Evolutionary conservation across 441 rosid genomes (phyloP).

Genomic region (Erysimum pusillum): DNA sequence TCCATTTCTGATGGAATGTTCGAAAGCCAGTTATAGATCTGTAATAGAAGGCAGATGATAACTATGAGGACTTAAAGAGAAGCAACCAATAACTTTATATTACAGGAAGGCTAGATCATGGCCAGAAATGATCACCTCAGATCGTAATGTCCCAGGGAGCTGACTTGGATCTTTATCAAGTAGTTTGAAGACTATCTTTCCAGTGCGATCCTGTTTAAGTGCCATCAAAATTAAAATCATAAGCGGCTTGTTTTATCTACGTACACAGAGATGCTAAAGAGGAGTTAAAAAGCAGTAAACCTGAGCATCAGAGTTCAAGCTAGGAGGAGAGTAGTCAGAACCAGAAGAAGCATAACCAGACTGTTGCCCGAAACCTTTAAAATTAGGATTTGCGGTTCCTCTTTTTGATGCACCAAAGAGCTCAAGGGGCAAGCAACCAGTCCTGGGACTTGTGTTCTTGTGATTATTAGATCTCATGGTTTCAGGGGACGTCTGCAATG

Average conservation of each 20-base stretch:
- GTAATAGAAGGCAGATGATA: slow-evolving; percentile 38
- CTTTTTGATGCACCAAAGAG: slow-evolving; percentile 70
- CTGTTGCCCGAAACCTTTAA: slow-evolving; percentile 65
- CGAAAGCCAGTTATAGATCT: slow-evolving; percentile 92
- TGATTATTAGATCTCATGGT: slow-evolving; percentile 60
- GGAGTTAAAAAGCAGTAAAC: slow-evolving; percentile 48
- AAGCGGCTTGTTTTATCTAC: slow-evolving; percentile 3
- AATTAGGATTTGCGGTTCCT: slow-evolving; percentile 55
- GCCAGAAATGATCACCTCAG: slow-evolving; percentile 60
- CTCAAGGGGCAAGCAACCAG: slow-evolving; percentile 66
- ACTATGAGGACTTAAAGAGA: slow-evolving; percentile 12
- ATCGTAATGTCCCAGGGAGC: slow-evolving; percentile 76
- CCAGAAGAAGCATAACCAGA: slow-evolving; percentile 91
- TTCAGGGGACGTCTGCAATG: slow-evolving; percentile 71
- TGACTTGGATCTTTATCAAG: slow-evolving; percentile 93
- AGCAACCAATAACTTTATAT: slow-evolving; percentile 22
- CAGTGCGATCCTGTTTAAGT: slow-evolving; percentile 73
- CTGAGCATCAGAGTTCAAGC: slow-evolving; percentile 85
- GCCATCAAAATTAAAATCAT: slow-evolving; percentile 26
- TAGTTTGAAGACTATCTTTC: slow-evolving; percentile 79
- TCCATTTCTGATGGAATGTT: slow-evolving; percentile 95
- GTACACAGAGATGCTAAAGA: slow-evolving; percentile 13
- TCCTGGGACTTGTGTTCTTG: slow-evolving; percentile 53
- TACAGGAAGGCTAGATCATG: slow-evolving; percentile 19
- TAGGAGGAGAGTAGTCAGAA: slow-evolving; percentile 87